Conservation (phyloP, 2,329 filamentous ascomycete species). For the Hypoxylon sp. region DNA sequence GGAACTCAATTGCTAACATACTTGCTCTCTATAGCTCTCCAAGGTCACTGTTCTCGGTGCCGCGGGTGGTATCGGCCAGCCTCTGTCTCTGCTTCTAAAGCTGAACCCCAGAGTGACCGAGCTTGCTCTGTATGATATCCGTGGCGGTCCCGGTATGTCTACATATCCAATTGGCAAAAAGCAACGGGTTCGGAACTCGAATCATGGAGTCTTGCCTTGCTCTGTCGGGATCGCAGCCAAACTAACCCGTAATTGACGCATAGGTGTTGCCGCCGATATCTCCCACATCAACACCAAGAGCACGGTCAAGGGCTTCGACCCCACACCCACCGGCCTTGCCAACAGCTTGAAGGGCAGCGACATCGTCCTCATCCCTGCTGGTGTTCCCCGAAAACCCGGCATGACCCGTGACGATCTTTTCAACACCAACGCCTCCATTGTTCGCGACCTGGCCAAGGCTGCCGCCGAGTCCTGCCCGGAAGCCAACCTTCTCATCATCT, state of each 20-base stretch:
- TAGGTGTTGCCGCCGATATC: slow-evolving; percentile 97
- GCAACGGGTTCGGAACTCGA: background rate
- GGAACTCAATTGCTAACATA: slow-evolving; percentile 29
- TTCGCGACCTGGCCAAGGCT: slow-evolving; percentile 97
- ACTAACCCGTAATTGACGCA: slow-evolving; percentile 31
- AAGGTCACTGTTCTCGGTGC: slow-evolving; percentile 98
- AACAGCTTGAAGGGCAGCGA: slow-evolving; percentile 87
- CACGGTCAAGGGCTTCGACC: slow-evolving; percentile 89
- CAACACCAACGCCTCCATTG: slow-evolving; percentile 99
- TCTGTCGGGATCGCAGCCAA: slow-evolving; percentile 6
- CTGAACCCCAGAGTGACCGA: slow-evolving; percentile 94
- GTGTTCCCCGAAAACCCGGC: slow-evolving; percentile 98
- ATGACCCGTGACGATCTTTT: slow-evolving; percentile 99
- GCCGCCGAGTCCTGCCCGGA: slow-evolving; percentile 88
- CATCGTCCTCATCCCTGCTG: slow-evolving; percentile 96
- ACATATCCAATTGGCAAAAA: slow-evolving; percentile 5
- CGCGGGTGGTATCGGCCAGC: slow-evolving; percentile 97
- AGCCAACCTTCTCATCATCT: slow-evolving; percentile 96
- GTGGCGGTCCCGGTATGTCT: slow-evolving; percentile 85
- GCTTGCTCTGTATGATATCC: slow-evolving; percentile 98
- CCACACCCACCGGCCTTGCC: slow-evolving; percentile 79
- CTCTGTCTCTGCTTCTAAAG: slow-evolving; percentile 97
- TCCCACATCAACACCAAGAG: slow-evolving; percentile 99
- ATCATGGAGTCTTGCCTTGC: slow-evolving; percentile 1
- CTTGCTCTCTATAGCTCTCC: slow-evolving; percentile 73